A percentile compares a stretch with the other conserved stretches of the same genome.
Conservation (phyloP, 345 rosid genomes). For the Atalantia buxifolia region DNA sequence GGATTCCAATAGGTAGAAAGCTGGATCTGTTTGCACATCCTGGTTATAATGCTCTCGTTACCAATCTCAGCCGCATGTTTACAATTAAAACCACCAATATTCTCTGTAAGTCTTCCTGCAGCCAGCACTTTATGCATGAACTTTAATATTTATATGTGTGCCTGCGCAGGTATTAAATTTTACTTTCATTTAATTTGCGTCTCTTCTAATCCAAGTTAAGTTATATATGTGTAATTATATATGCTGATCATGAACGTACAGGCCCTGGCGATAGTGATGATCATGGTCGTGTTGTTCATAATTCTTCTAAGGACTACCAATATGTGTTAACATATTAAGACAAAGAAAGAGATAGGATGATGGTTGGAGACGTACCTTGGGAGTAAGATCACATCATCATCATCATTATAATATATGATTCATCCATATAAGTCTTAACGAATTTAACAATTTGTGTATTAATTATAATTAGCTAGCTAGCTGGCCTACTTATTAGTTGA, state of each 20-base stretch:
- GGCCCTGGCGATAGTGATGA: constrained; percentile 7
- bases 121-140: too few species aligned
- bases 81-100: constrained; percentile 18
- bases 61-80: constrained; percentile 33
- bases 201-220: background rate
- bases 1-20: constrained; percentile 54
- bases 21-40: constrained; percentile 40
- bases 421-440: background rate
- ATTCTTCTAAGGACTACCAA: background rate
- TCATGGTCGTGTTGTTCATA: background rate
- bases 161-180: too few species aligned
- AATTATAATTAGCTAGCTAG: background rate
- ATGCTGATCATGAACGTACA: background rate
- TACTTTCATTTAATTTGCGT: too few species aligned
- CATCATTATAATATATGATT: too few species aligned
- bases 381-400: constrained; percentile 28
- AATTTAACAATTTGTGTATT: background rate
- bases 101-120: constrained; percentile 15
- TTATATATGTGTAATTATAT: background rate
- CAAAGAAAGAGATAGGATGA: constrained; percentile 65
- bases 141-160: too few species aligned
- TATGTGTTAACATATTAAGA: constrained; percentile 55
- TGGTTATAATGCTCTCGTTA: constrained; percentile 23
- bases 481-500: too few species aligned
- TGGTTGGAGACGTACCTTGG: constrained; percentile 73